These are phyloP conservation scores for Jatropha multifida DNA, from an alignment of 441 rosid genomes.

Conservation along the genomic window DNA sequence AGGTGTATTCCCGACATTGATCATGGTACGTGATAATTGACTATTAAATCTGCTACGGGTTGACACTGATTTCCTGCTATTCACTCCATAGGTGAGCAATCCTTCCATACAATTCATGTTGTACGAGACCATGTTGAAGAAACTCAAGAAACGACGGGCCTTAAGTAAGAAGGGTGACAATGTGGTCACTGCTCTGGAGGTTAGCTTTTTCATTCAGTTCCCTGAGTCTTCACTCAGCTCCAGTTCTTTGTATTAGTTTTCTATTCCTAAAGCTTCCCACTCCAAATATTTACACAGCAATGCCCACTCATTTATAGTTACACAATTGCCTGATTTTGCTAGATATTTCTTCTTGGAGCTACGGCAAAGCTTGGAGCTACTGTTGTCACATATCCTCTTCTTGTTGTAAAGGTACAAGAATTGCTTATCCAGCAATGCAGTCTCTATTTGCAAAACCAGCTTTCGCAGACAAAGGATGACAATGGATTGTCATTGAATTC, in stretches of 20 bases:
- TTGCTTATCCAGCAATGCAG: background rate
- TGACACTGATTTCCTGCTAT: constrained; percentile 33
- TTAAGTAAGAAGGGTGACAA: constrained; percentile 45
- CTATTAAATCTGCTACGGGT: constrained; percentile 24
- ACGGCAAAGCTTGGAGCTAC: constrained; percentile 97
- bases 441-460: constrained; percentile 1
- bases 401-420: constrained; percentile 69
- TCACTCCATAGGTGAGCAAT: constrained; percentile 74
- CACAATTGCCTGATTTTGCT: constrained; percentile 25
- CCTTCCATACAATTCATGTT: constrained; percentile 96
- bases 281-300: background rate
- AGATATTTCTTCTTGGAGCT: constrained; percentile 95
- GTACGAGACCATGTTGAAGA: constrained; percentile 87
- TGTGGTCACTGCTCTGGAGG: constrained; percentile 81
- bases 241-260: background rate
- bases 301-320: background rate
- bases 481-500: background rate
- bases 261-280: background rate
- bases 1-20: constrained; percentile 89
- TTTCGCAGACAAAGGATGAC: background rate
- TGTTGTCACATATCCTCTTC: constrained; percentile 84
- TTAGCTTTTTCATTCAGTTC: constrained; percentile 25
- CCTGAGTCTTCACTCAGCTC: constrained; percentile 1
- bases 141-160: constrained; percentile 61
- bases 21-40: constrained; percentile 69